Base-by-base conservation (phyloP, 2,329 filamentous ascomycete genomes). In the Monosporascus sp. region DNA sequence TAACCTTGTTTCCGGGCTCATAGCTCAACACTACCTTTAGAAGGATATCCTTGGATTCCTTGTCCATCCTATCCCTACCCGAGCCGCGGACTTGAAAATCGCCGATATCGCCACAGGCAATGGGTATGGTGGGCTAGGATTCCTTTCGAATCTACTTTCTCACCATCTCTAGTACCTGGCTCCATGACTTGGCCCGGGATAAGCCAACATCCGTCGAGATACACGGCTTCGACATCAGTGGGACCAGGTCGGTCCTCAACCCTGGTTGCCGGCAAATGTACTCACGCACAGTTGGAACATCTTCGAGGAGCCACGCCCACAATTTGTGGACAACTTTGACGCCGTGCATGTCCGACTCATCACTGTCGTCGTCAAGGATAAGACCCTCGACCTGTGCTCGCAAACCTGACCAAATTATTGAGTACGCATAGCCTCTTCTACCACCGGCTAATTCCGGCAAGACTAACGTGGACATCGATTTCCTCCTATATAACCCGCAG, bases 151-250 rank as follows among this genome's bases (percentile, higher is more conserved):
- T 31, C 27, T 31, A 11, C 27, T 31, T 11, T 3, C 7, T n/a
- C 4, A 11, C 7, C 9, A 22, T 8, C 24, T 31, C 46, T 37
- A 57, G 54, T 7, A 55, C 57, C 18, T 59, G 54, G 54, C 49
- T 57, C 6, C 47, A 49, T 8, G 53, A 59, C 41, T 27, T 52
- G 6, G 49, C 52, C 0, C 20, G 41, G 14, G 41, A 42, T 22
- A 46, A 37, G 24, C 55, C 51, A 3, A 5, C 18, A 2, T 50
- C 51, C 1, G 34, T 27, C 38, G 53, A 57, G 44, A 24, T 57
- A n/a, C 51, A 57, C 39, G 53, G 57, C 18, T 56, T 59, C 15
- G 57, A 60, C 15, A 54, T 58, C 31, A 56, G 50, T 47, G 57
- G n/a, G 58, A 60, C 47, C 56, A 60, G 36, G 50, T 51, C 38